Evolutionary conservation across 768 basidiomycete genomes (phyloP).

Genomic region (Termitomyces bulborhizus): DNA sequence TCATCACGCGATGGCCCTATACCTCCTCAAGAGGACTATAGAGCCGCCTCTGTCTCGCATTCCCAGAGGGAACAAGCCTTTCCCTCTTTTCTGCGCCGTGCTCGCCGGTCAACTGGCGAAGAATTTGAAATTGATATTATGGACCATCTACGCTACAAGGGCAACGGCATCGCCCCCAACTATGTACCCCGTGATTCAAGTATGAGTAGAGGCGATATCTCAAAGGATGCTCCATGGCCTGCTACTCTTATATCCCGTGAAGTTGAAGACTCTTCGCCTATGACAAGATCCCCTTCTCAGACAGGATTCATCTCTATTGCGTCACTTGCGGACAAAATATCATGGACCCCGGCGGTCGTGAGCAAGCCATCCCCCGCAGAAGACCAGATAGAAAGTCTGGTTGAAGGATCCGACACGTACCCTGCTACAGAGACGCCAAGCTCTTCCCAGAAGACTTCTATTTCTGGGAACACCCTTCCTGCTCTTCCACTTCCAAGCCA

Average conservation of each 20-base stretch:
- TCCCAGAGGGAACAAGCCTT: background rate
- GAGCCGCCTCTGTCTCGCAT: background rate
- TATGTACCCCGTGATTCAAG: background rate
- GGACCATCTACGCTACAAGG: constrained; percentile 7
- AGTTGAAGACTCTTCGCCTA: background rate
- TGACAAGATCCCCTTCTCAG: constrained; percentile 5
- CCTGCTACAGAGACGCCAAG: background rate
- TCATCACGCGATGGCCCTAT: background rate
- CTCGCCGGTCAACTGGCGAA: background rate
- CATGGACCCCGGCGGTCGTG: constrained; percentile 5
- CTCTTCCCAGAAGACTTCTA: background rate
- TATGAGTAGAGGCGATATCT: background rate
- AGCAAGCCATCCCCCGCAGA: background rate
- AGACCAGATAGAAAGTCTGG: background rate
- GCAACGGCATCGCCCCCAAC: background rate
- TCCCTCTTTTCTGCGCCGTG: background rate
- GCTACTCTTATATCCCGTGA: background rate
- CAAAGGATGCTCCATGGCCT: background rate
- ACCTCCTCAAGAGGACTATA: background rate
- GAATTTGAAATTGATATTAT: constrained; percentile 13
- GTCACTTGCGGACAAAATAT: background rate
- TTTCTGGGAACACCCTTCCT: background rate
- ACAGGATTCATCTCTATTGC: constrained; percentile 9
- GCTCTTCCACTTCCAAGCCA: background rate
- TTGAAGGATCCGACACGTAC: background rate